Evolutionary conservation across 495 filamentous ascomycete genomes (phyloP).

Genomic region (Podospora bellae-mahoneyi): DNA sequence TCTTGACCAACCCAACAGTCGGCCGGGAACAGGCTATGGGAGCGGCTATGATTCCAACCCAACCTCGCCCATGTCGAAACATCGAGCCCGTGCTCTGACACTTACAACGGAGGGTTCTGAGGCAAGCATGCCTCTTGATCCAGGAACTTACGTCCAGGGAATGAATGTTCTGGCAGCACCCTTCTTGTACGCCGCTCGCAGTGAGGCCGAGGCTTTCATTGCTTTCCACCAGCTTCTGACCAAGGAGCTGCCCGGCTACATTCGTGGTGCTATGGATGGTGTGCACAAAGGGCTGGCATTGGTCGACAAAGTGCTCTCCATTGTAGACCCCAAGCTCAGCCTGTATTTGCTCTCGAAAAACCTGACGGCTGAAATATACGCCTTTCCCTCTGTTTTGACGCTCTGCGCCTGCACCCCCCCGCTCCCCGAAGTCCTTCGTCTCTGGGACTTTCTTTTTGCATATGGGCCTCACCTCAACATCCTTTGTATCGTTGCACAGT

Average conservation of each 20-base stretch:
- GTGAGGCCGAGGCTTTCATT: conserved; percentile 90
- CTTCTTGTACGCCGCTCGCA: conserved; percentile 91
- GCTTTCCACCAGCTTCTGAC: conserved; percentile 88
- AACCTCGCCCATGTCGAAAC: conserved; percentile 48
- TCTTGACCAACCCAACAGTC: conserved; percentile 25
- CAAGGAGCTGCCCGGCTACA: conserved; percentile 86
- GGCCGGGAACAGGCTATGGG: conserved; percentile 33
- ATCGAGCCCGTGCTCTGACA: conserved; percentile 49
- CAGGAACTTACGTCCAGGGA: conserved; percentile 91
- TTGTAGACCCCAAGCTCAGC: conserved; percentile 86
- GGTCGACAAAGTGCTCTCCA: conserved; percentile 84
- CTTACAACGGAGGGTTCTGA: conserved; percentile 60
- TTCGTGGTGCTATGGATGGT: conserved; percentile 93
- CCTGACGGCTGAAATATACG: conserved; percentile 89
- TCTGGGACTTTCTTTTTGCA: conserved; percentile 99
- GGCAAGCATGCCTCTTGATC: conserved; percentile 47
- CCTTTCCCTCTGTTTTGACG: conserved; percentile 94
- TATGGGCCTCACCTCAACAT: conserved; percentile 95
- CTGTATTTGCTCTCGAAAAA: conserved; percentile 77
- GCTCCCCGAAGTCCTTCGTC: conserved; percentile 82
- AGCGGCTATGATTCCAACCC: conserved; percentile 38
- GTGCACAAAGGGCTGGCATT: conserved; percentile 88
- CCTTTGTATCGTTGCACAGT: conserved; percentile 93
- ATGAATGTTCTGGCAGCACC: conserved; percentile 99
- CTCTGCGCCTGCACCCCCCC: conserved; percentile 97